Percentiles rank a stretch among this genome's conserved stretches.
These are phyloP conservation scores for Aphanomyces euteiches DNA, from an alignment of 352 stramenopile genomes.

Conservation along the genomic window DNA sequence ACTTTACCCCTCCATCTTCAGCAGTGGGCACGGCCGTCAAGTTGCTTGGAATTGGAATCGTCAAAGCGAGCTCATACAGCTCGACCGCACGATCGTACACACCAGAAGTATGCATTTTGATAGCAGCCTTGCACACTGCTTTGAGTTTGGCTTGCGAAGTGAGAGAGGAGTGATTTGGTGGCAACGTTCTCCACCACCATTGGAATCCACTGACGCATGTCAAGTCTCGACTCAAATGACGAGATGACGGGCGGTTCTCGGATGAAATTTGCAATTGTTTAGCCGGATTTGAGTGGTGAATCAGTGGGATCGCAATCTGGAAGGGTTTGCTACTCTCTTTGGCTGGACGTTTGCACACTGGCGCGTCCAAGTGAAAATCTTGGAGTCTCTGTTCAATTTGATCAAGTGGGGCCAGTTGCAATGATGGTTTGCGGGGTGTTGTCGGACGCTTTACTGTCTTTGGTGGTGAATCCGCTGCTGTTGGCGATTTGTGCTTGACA, in stretches of 20 bases:
- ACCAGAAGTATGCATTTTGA: conserved; percentile 58
- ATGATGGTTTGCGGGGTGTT: neutral
- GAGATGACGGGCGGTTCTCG: neutral
- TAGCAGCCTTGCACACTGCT: conserved; percentile 69
- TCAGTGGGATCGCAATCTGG: conserved; percentile 9
- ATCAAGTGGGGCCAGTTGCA: conserved; percentile 20
- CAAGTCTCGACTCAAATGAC: conserved; percentile 30
- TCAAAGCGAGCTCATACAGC: conserved; percentile 60
- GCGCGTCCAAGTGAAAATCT: conserved; percentile 10
- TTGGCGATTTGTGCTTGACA: neutral
- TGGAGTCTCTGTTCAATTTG: conserved; percentile 16
- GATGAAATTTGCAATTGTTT: too few relatives aligned
- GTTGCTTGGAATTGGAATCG: conserved; percentile 43
- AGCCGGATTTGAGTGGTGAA: neutral
- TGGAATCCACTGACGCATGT: conserved; percentile 74
- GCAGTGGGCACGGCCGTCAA: conserved; percentile 40
- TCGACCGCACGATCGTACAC: conserved; percentile 61
- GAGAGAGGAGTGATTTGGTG: conserved; percentile 53
- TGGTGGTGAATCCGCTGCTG: neutral
- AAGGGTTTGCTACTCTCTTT: conserved; percentile 3
- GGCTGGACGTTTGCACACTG: neutral
- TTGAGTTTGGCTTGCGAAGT: conserved; percentile 74
- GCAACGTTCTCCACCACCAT: conserved; percentile 77
- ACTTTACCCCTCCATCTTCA: neutral
- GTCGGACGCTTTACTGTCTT: neutral